Percentiles rank a stretch among this genome's conserved stretches.
Conservation (phyloP, 1,139 yeast species). For the Geotrichum histeridarum region DNA sequence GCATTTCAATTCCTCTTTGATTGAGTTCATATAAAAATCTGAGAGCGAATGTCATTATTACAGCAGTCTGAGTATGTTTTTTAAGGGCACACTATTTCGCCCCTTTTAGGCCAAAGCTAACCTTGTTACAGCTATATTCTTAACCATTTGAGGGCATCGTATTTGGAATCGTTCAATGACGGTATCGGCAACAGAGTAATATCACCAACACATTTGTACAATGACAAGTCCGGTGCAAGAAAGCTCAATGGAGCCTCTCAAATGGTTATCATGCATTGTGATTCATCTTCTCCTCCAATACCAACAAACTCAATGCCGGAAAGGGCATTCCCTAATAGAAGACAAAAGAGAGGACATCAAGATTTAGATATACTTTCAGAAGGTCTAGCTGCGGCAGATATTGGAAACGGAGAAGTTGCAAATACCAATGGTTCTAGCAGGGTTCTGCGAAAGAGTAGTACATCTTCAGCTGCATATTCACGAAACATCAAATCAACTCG, state of each 20-base stretch:
- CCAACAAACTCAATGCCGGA: constrained; percentile 16
- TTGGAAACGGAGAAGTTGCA: neutral
- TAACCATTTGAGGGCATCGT: constrained; percentile 34
- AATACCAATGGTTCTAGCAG: neutral
- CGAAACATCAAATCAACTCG: constrained; percentile 6
- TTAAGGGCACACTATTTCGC: neutral
- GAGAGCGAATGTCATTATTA: constrained; percentile 28
- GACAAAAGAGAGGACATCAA: neutral
- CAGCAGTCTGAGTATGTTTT: constrained; percentile 32
- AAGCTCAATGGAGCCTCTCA: constrained; percentile 17
- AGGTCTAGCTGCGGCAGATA: neutral
- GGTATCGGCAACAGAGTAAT: constrained; percentile 36
- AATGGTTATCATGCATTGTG: constrained; percentile 11
- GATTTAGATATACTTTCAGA: neutral
- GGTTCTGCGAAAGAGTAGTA: neutral
- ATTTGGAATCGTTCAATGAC: constrained; percentile 33
- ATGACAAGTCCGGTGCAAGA: constrained; percentile 29
- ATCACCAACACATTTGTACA: constrained; percentile 32
- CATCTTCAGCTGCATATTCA: neutral
- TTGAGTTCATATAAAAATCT: too few relatives aligned
- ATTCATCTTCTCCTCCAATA: constrained; percentile 20
- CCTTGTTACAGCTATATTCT: constrained; percentile 30
- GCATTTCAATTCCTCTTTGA: too few relatives aligned
- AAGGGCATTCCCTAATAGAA: neutral
- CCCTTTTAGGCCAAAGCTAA: neutral